Base-by-base conservation (phyloP, 805 yeast genomes). In the Starmerella kuoi region DNA sequence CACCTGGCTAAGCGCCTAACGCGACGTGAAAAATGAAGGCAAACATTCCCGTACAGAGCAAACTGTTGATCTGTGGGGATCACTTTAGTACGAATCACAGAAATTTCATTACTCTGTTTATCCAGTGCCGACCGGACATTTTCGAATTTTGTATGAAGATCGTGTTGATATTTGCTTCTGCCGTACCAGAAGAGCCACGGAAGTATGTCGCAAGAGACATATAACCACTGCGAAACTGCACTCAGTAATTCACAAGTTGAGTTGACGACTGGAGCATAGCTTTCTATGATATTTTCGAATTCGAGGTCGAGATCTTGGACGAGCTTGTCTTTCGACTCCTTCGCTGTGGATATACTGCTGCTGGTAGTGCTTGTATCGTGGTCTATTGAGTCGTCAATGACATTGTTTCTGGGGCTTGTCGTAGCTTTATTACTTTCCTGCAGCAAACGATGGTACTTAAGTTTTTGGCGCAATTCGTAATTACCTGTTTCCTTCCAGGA, bases 211-310 rank as follows among this genome's bases (percentile, higher is more conserved):
- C 37, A 5, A 7, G 37, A 18, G 9, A 46, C 51, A 1, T 47
- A 41, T 6, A 56, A 35, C 60, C 60, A 57, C 3, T 24, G 17
- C 2, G 44, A 38, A 6, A 47, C 37, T 2, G 34, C 32, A 3
- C 33, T 42, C 15, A 55, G 28, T 1, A 52, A 44, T 5, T 45
- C 50, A 14, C 42, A 42, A 4, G 53, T 31, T 1, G 42, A 23
- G n/a, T 32, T 38, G 4, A 53, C 32, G 3, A 52, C 28, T 1
- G 50, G 47, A 18, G 31, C 40, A 26, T 52, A 47, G 18, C 34
- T 44, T 3, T 22, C 15, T 2, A 50, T 21, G 14, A 49, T 41
- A 11, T 24, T 24, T 4, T 9, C 15, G 32, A 37, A 51, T 15
- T 49, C 44, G 1, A 5, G 20, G 15, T 50, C 48, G n/a, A 52